A percentile compares a stretch with the other conserved stretches of the same genome.
Conservation (phyloP, 2,329 filamentous ascomycete genomes). For the Penicillium palitans region DNA sequence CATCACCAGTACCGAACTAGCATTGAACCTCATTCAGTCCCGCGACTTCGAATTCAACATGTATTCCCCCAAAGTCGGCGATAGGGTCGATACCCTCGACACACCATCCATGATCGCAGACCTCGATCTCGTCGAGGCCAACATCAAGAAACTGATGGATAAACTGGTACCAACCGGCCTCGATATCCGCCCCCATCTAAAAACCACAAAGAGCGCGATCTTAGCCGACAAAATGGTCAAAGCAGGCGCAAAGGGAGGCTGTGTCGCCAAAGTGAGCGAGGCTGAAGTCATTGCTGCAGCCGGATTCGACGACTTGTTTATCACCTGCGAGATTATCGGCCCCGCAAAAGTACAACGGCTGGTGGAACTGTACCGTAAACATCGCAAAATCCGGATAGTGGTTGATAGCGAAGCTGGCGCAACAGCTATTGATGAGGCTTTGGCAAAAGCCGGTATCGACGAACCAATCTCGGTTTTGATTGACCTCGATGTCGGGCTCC, state of each 20-base stretch:
- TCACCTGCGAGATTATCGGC: conserved; percentile 55
- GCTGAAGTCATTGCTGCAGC: conserved; percentile 46
- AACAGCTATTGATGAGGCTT: conserved; percentile 47
- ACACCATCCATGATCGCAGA: conserved; percentile 60
- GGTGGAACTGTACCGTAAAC: conserved; percentile 46
- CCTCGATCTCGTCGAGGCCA: conserved; percentile 53
- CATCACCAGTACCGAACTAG: not conserved
- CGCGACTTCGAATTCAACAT: conserved; percentile 15
- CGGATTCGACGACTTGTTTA: conserved; percentile 53
- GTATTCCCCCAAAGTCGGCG: conserved; percentile 48
- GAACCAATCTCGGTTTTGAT: conserved; percentile 47
- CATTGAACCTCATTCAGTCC: not conserved
- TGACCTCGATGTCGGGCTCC: conserved; percentile 54
- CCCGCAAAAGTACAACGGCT: conserved; percentile 49
- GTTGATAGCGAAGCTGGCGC: conserved; percentile 52
- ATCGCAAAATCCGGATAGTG: conserved; percentile 47
- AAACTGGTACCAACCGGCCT: conserved; percentile 49
- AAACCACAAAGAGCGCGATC: conserved; percentile 53
- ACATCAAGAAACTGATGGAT: conserved; percentile 51
- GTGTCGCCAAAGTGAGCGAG: conserved; percentile 55
- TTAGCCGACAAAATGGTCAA: conserved; percentile 48
- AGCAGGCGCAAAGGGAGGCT: conserved; percentile 53
- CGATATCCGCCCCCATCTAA: conserved; percentile 54
- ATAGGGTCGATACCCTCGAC: conserved; percentile 49
- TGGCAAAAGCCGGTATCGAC: conserved; percentile 39